Conservation (phyloP, 768 basidiomycete species). For the Trametes villosa region DNA sequence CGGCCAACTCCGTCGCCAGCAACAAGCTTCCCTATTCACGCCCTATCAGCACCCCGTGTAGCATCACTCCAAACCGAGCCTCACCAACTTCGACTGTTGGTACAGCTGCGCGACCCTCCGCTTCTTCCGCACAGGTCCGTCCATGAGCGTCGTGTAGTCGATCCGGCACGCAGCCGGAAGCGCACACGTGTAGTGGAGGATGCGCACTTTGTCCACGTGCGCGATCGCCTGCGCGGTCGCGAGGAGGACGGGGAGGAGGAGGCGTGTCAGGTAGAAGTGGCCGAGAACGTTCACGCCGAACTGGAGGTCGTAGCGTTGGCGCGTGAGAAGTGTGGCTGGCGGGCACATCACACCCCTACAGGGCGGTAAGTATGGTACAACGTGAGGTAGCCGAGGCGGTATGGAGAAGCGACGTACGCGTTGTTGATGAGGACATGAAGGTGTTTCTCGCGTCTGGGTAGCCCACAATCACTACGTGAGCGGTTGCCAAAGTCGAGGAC, state of each 20-base stretch:
- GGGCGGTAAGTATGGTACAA: slow-evolving; percentile 41
- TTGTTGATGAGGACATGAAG: slow-evolving; percentile 55
- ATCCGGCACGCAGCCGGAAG: slow-evolving; percentile 38
- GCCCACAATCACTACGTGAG: background rate
- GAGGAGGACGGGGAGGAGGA: slow-evolving; percentile 51
- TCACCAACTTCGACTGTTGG: slow-evolving; percentile 50
- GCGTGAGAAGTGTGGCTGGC: slow-evolving; percentile 4
- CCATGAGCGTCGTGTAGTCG: slow-evolving; percentile 43
- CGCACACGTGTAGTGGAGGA: slow-evolving; percentile 49
- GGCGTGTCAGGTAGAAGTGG: slow-evolving; percentile 60
- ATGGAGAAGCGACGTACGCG: slow-evolving; percentile 39
- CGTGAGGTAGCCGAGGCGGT: slow-evolving; percentile 32
- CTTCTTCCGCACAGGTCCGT: slow-evolving; percentile 28
- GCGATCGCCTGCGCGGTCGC: slow-evolving; percentile 43
- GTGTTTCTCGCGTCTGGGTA: slow-evolving; percentile 40
- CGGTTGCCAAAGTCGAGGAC: background rate
- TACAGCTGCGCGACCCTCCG: slow-evolving; percentile 22
- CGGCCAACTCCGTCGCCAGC: slow-evolving; percentile 49
- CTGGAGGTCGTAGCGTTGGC: slow-evolving; percentile 45
- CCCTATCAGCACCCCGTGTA: background rate
- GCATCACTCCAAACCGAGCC: slow-evolving; percentile 10
- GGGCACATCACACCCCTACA: slow-evolving; percentile 35
- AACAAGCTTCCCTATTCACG: slow-evolving; percentile 26
- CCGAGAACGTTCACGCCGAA: slow-evolving; percentile 44
- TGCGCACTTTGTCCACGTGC: slow-evolving; percentile 43